phyloP scores from a whole-genome alignment of 345 rosid genomes.

The Hypericum androsaemum region DNA sequence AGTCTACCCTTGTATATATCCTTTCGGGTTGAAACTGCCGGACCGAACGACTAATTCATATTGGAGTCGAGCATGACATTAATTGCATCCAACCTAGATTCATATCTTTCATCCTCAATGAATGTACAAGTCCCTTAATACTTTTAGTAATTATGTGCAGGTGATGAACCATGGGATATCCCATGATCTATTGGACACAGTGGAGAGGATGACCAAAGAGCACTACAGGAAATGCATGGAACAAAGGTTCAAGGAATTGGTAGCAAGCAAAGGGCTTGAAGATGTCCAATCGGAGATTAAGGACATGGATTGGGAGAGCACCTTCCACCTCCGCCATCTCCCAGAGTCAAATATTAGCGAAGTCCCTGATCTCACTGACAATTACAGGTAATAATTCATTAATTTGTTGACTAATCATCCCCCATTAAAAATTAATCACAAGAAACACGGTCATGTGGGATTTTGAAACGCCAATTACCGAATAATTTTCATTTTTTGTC shows the following conservation, averaged over 20 bases:
- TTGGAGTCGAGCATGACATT: too few species aligned
- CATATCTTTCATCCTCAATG: background rate
- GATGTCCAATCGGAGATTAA: constrained; percentile 49
- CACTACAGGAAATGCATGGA: constrained; percentile 87
- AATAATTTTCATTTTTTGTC: too few species aligned
- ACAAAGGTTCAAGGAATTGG: constrained; percentile 66
- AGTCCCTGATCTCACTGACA: constrained; percentile 64
- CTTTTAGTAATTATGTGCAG: constrained; percentile 13
- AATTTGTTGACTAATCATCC: background rate
- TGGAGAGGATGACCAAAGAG: constrained; percentile 64
- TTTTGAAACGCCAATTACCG: too few species aligned
- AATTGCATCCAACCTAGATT: background rate
- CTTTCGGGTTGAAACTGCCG: too few species aligned
- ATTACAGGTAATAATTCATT: constrained; percentile 41
- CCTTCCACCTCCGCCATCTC: constrained; percentile 64
- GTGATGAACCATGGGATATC: constrained; percentile 72
- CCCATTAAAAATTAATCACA: too few species aligned
- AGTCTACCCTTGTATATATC: too few species aligned
- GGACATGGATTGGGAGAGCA: constrained; percentile 91
- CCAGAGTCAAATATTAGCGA: constrained; percentile 55
- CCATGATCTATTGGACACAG: constrained; percentile 52
- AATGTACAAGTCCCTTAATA: background rate
- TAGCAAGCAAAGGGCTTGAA: constrained; percentile 53
- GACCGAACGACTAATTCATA: too few species aligned
- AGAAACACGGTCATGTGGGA: too few species aligned